A percentile compares a stretch with the other conserved stretches of the same genome.
Conservation (phyloP, 2,329 filamentous ascomycete genomes). For the Cordyceps fumosorosea region DNA sequence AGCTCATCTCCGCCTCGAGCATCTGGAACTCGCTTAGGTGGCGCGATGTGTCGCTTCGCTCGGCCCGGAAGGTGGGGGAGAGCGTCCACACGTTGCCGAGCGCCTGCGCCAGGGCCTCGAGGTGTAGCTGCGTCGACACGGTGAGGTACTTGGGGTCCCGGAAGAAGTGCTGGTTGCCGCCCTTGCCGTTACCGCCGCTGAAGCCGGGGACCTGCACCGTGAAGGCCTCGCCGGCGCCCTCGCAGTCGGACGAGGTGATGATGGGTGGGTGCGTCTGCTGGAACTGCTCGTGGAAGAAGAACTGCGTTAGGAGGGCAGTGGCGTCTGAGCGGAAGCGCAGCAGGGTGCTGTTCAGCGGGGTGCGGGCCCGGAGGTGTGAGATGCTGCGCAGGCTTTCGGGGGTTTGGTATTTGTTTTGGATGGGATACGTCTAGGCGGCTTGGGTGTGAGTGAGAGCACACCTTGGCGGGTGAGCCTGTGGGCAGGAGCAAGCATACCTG, state of each 20-base stretch:
- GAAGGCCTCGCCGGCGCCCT: conserved; percentile 94
- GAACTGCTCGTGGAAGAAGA: conserved; percentile 66
- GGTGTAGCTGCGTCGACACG: conserved; percentile 88
- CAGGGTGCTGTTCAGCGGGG: conserved; percentile 72
- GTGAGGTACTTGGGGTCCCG: conserved; percentile 85
- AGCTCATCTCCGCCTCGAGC: conserved; percentile 87
- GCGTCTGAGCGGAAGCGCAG: conserved; percentile 77
- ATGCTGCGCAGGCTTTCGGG: conserved; percentile 82
- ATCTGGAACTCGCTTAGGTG: conserved; percentile 98
- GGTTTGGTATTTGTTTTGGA: conserved; percentile 95
- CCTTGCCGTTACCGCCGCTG: too few species aligned
- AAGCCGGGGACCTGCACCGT: conserved; percentile 47
- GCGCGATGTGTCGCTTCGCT: conserved; percentile 85
- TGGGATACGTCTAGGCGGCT: conserved; percentile 65
- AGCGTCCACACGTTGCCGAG: conserved; percentile 90
- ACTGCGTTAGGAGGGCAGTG: conserved; percentile 64
- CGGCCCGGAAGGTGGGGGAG: conserved; percentile 88
- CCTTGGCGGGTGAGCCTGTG: background rate
- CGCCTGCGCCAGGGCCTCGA: conserved; percentile 85
- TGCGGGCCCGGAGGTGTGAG: conserved; percentile 78
- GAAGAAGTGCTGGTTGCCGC: conserved; percentile 56
- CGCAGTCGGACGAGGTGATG: conserved; percentile 94
- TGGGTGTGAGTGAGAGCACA: background rate
- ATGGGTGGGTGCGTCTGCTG: conserved; percentile 87
- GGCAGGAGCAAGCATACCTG: conserved; percentile 48